These are phyloP conservation scores for Fusarium zealandicum DNA, from an alignment of 2,329 filamentous ascomycete species.

Conservation along the genomic window DNA sequence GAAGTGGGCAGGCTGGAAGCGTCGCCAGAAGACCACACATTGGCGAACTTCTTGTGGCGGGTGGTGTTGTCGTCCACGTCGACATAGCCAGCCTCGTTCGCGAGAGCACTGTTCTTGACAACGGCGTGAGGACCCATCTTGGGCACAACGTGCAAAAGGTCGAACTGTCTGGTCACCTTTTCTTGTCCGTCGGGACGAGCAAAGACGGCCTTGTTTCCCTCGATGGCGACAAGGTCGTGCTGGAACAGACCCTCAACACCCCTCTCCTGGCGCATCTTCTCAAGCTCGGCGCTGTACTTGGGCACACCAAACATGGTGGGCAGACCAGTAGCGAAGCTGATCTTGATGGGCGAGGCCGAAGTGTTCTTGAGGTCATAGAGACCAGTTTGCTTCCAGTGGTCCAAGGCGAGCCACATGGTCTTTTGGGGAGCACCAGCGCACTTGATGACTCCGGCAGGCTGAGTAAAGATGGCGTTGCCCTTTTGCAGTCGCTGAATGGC, in stretches of 20 bases:
- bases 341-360: constrained; percentile 54
- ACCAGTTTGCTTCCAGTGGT: constrained; percentile 63
- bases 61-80: constrained; percentile 62
- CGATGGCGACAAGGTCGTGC: constrained; percentile 61
- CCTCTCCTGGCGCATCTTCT: constrained; percentile 60
- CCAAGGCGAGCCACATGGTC: constrained; percentile 67
- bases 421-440: constrained; percentile 69
- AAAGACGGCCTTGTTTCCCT: constrained; percentile 62
- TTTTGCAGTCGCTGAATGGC: constrained; percentile 56
- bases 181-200: constrained; percentile 52
- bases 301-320: constrained; percentile 67
- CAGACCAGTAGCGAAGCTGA: constrained; percentile 63
- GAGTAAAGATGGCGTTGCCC: constrained; percentile 65
- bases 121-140: constrained; percentile 66
- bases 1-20: constrained; percentile 66
- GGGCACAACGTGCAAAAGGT: constrained; percentile 63
- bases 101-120: constrained; percentile 60
- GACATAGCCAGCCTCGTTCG: constrained; percentile 64
- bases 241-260: constrained; percentile 65
- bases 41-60: constrained; percentile 60
- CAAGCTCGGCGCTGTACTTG: constrained; percentile 63
- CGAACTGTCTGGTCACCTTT: constrained; percentile 56
- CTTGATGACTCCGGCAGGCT: constrained; percentile 65
- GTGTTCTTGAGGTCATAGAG: constrained; percentile 54
- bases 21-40: constrained; percentile 67